Evolutionary conservation across 2,329 filamentous ascomycete genomes (phyloP).

Genomic region (Fusarium sp.): DNA sequence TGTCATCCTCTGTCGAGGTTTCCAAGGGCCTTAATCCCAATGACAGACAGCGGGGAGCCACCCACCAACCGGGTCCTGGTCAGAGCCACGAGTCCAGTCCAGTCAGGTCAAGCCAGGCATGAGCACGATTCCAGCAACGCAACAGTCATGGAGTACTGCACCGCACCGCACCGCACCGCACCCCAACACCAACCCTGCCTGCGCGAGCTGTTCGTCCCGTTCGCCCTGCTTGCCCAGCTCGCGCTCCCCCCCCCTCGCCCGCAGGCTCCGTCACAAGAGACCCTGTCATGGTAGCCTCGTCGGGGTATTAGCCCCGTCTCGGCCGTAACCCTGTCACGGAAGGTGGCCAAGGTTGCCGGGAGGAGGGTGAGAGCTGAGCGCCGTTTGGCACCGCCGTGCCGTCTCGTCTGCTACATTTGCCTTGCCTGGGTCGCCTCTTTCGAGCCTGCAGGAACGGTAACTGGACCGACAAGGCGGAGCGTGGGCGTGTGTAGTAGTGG

Average conservation of each 20-base stretch:
- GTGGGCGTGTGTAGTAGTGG: constrained; percentile 14
- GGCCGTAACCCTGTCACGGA: constrained; percentile 44
- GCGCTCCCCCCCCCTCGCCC: constrained; percentile 36
- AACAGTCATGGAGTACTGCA: background rate
- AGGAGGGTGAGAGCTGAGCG: constrained; percentile 30
- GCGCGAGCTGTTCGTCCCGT: constrained; percentile 38
- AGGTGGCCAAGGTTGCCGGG: constrained; percentile 39
- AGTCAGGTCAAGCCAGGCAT: constrained; percentile 19
- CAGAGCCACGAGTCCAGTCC: constrained; percentile 36
- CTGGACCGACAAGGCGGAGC: constrained; percentile 23
- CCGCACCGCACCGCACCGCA: background rate
- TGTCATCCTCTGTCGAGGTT: constrained; percentile 25
- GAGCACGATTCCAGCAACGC: constrained; percentile 26
- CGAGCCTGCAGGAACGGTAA: constrained; percentile 33
- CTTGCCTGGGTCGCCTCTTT: background rate
- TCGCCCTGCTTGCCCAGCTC: constrained; percentile 39
- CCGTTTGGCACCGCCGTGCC: constrained; percentile 13
- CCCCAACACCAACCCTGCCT: constrained; percentile 30
- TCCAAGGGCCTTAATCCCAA: constrained; percentile 31
- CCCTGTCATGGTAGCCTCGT: constrained; percentile 42
- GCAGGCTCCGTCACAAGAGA: constrained; percentile 30
- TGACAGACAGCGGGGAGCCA: constrained; percentile 42
- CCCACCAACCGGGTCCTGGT: constrained; percentile 41
- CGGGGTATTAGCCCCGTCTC: constrained; percentile 40
- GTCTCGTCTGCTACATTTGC: constrained; percentile 20